Percentiles rank a stretch among this genome's conserved stretches.
Conservation (phyloP, 2,329 filamentous ascomycete species). For the Zymoseptoria brevis region DNA sequence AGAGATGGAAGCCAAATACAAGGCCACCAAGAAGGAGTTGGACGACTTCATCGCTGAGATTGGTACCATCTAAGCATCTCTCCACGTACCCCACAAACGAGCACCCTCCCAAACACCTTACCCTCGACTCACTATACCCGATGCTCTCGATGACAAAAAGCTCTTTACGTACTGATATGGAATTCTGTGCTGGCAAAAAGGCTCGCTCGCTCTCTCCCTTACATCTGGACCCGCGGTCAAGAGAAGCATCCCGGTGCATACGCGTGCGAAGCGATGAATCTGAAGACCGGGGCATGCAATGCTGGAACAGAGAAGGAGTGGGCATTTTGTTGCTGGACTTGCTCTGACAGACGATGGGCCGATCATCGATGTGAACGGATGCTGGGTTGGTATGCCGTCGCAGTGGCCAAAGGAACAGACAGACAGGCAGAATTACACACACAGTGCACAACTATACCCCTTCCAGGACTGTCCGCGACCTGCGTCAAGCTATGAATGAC, state of each 20-base stretch:
- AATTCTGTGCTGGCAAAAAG: neutral
- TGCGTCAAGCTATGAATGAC: neutral
- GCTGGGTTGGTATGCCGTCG: neutral
- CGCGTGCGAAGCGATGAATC: neutral
- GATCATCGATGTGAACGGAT: neutral
- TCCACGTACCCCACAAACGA: neutral
- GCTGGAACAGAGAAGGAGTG: neutral
- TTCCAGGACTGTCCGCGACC: neutral
- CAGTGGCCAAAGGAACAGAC: neutral
- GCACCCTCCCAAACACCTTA: neutral
- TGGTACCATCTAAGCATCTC: slow-evolving; percentile 67
- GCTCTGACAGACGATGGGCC: too few species aligned
- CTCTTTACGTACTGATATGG: neutral
- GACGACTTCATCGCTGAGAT: slow-evolving; percentile 87
- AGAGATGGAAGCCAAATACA: slow-evolving; percentile 90
- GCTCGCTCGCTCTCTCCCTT: neutral
- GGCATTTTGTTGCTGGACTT: too few species aligned
- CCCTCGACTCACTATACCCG: neutral
- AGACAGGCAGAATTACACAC: neutral
- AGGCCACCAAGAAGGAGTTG: slow-evolving; percentile 75
- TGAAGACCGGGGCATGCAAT: neutral
- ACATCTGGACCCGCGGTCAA: neutral
- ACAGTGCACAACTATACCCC: neutral
- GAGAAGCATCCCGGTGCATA: neutral
- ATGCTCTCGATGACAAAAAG: neutral